phyloP scores from a whole-genome alignment of 768 basidiomycete species.

The Mycena maculata region DNA sequence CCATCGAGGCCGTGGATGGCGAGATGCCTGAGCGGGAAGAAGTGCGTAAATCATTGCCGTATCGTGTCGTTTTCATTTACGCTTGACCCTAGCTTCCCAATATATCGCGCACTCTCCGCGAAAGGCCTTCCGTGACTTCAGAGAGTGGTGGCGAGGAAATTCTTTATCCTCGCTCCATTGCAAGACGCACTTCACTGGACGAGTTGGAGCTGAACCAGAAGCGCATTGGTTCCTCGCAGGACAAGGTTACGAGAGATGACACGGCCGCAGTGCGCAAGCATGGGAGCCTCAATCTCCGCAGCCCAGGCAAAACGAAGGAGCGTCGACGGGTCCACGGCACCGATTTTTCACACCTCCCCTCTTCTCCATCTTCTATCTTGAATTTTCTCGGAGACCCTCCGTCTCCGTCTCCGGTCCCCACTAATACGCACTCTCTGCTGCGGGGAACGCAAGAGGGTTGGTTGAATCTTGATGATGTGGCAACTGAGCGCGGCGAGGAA shows the following conservation, averaged over 20 bases:
- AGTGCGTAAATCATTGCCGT: conserved; percentile 52
- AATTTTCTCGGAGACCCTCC: conserved; percentile 76
- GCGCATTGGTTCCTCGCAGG: conserved; percentile 50
- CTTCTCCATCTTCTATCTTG: conserved; percentile 92
- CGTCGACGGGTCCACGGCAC: conserved; percentile 74
- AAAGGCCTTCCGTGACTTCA: conserved; percentile 75
- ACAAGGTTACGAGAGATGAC: conserved; percentile 62
- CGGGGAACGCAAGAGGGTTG: conserved; percentile 92
- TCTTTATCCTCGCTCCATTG: conserved; percentile 75
- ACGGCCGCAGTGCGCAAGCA: conserved; percentile 69
- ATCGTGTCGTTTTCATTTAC: conserved; percentile 17
- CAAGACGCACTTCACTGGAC: conserved; percentile 82
- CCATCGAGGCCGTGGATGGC: conserved; percentile 87
- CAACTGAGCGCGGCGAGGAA: conserved; percentile 83
- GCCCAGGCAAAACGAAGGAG: conserved; percentile 66
- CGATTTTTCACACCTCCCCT: conserved; percentile 91
- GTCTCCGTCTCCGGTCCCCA: conserved; percentile 58
- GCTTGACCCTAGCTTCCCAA: conserved; percentile 52
- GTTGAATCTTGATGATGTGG: conserved; percentile 88
- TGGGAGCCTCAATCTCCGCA: conserved; percentile 73
- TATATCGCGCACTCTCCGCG: conserved; percentile 63
- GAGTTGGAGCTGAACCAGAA: conserved; percentile 87
- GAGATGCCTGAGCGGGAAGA: conserved; percentile 79
- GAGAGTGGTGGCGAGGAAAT: conserved; percentile 94
- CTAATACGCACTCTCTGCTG: conserved; percentile 86